Evolutionary conservation across 2,329 filamentous ascomycete species (phyloP).

Genomic region (Corynespora cassiicola): DNA sequence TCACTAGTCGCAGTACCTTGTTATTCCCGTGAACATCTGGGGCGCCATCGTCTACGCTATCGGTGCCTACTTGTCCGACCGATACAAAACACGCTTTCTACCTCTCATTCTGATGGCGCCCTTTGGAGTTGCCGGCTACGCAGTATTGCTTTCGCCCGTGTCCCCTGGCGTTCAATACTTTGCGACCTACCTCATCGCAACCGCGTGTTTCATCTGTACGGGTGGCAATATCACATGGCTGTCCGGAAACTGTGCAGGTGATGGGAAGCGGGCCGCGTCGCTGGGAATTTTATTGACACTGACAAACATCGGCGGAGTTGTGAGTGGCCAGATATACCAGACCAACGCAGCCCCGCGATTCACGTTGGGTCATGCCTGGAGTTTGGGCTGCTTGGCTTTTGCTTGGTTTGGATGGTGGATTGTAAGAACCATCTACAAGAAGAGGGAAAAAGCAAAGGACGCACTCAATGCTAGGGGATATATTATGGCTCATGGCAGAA

Average conservation of each 20-base stretch:
- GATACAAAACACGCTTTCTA: constrained; percentile 45
- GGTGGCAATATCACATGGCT: constrained; percentile 44
- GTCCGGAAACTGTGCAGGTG: constrained; percentile 36
- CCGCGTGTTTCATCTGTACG: constrained; percentile 41
- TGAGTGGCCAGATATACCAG: constrained; percentile 41
- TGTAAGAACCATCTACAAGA: constrained; percentile 37
- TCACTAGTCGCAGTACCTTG: constrained; percentile 41
- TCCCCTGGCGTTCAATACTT: constrained; percentile 33
- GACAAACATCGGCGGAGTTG: constrained; percentile 43
- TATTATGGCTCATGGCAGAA: constrained; percentile 15
- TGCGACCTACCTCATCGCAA: constrained; percentile 41
- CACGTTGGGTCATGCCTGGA: constrained; percentile 45
- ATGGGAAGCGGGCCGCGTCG: constrained; percentile 40
- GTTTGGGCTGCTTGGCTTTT: constrained; percentile 41
- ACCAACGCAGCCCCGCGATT: constrained; percentile 32
- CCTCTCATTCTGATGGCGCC: constrained; percentile 41
- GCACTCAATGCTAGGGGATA: constrained; percentile 27
- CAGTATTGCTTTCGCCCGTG: constrained; percentile 36
- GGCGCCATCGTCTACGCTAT: constrained; percentile 48
- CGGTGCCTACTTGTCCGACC: constrained; percentile 48
- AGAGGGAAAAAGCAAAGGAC: constrained; percentile 41
- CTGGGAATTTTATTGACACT: constrained; percentile 39
- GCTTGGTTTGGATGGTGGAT: constrained; percentile 50
- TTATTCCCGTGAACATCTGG: constrained; percentile 52
- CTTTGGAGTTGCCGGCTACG: constrained; percentile 38